Evolutionary conservation across 768 basidiomycete species (phyloP).

Genomic region (Kwoniella dendrophila): DNA sequence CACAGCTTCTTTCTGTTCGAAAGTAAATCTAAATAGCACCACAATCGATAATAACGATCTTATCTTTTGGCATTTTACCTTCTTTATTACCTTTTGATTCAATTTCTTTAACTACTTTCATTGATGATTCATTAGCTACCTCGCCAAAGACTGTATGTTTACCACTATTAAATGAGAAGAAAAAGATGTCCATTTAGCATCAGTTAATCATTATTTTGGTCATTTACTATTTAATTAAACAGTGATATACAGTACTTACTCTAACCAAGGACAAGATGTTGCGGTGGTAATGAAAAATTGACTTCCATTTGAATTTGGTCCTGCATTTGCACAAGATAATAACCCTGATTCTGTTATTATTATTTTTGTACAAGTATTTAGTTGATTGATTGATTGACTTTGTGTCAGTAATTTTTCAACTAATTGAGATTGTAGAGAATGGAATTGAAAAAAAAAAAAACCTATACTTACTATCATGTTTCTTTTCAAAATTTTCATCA

Average conservation of each 20-base stretch:
- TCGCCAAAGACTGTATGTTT: slow-evolving; percentile 70
- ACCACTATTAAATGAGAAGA: slow-evolving; percentile 49
- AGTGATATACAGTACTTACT: slow-evolving; percentile 39
- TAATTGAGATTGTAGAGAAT: too few relatives aligned
- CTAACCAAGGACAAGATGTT: slow-evolving; percentile 45
- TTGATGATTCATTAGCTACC: slow-evolving; percentile 61
- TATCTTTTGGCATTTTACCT: slow-evolving; percentile 38
- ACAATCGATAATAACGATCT: slow-evolving; percentile 30
- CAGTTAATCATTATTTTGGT: background rate
- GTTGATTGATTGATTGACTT: too few relatives aligned
- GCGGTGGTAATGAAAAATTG: slow-evolving; percentile 55
- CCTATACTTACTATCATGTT: slow-evolving; percentile 43
- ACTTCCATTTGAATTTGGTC: slow-evolving; percentile 61
- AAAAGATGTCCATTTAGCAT: background rate
- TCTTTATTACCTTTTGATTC: slow-evolving; percentile 56
- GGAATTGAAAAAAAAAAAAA: background rate
- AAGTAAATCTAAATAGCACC: slow-evolving; percentile 19
- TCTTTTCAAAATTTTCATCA: slow-evolving; percentile 55
- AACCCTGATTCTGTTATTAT: slow-evolving; percentile 43
- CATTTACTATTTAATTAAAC: background rate
- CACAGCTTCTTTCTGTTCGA: background rate
- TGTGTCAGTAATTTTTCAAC: too few relatives aligned
- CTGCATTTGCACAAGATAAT: slow-evolving; percentile 70
- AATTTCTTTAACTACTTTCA: slow-evolving; percentile 67
- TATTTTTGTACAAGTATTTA: background rate